A percentile compares a stretch with the other conserved stretches of the same genome.
Evolutionary conservation across 495 filamentous ascomycete species (phyloP).

Genomic region (Penicillium mononematosum): DNA sequence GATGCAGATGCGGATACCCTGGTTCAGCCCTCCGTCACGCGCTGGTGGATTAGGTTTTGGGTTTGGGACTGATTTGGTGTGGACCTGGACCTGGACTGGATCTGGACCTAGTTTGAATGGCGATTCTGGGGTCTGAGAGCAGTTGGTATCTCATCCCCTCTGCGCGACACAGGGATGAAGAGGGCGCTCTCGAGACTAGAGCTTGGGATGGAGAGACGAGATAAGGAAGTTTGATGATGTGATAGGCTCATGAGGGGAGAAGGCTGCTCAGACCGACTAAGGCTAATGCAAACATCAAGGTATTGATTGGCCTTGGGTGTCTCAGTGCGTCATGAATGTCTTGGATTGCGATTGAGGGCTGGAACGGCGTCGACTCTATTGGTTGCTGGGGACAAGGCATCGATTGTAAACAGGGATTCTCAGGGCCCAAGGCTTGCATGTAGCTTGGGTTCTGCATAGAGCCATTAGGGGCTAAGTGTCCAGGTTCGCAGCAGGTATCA

Average conservation of each 20-base stretch:
- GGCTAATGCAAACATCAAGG: too few species aligned
- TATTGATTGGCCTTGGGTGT: neutral
- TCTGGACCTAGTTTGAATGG: neutral
- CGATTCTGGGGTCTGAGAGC: too few species aligned
- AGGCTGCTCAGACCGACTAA: neutral
- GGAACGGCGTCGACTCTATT: neutral
- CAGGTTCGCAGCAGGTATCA: neutral
- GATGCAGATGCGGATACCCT: slow-evolving; percentile 5
- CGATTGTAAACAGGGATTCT: neutral
- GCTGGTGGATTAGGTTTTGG: neutral
- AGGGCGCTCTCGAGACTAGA: neutral
- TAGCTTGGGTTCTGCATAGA: neutral
- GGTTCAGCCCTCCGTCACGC: neutral
- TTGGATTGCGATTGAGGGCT: neutral
- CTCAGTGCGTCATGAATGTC: neutral
- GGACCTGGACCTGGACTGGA: neutral
- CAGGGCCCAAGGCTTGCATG: neutral
- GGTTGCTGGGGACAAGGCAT: neutral
- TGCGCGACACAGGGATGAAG: neutral
- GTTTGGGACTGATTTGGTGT: neutral
- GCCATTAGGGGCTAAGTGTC: neutral
- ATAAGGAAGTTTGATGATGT: too few species aligned
- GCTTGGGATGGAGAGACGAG: neutral
- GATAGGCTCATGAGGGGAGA: neutral
- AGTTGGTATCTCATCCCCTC: too few species aligned